Conservation (phyloP, 164 flowering plant species). For the Vitis rotundifolia region DNA sequence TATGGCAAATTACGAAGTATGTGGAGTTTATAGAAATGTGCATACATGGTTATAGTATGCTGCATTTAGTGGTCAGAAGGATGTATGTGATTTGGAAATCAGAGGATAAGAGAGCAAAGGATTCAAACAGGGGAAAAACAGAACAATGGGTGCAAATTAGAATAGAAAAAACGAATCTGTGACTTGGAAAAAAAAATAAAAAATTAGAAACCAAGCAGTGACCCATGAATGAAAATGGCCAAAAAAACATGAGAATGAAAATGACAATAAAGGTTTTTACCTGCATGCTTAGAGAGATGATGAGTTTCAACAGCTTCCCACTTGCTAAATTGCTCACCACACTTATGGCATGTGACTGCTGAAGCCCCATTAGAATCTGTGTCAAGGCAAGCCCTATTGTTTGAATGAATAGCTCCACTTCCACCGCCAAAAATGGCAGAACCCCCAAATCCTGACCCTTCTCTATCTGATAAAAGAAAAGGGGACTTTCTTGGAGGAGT, state of each 20-base stretch:
- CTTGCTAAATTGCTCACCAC: slow-evolving; percentile 80
- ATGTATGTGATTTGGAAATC: background rate
- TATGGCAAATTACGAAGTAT: no score
- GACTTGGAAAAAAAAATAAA: background rate
- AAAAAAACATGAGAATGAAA: background rate
- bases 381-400: slow-evolving; percentile 40
- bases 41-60: no score
- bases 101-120: slow-evolving; percentile 1
- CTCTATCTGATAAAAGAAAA: slow-evolving; percentile 37
- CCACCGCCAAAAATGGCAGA: slow-evolving; percentile 22
- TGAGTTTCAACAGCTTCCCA: slow-evolving; percentile 92
- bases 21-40: no score
- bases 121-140: slow-evolving; percentile 1
- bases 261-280: slow-evolving; percentile 30
- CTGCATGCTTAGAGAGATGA: slow-evolving; percentile 96
- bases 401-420: slow-evolving; percentile 17
- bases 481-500: slow-evolving; percentile 52
- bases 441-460: slow-evolving; percentile 40
- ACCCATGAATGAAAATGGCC: background rate
- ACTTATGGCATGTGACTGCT: slow-evolving; percentile 68
- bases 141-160: slow-evolving; percentile 2
- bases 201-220: background rate
- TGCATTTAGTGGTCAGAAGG: slow-evolving; percentile 1
- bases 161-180: background rate
- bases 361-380: slow-evolving; percentile 45